Base-by-base conservation (phyloP, 2,329 filamentous ascomycete species). In the Microcyclospora tardicrescens region DNA sequence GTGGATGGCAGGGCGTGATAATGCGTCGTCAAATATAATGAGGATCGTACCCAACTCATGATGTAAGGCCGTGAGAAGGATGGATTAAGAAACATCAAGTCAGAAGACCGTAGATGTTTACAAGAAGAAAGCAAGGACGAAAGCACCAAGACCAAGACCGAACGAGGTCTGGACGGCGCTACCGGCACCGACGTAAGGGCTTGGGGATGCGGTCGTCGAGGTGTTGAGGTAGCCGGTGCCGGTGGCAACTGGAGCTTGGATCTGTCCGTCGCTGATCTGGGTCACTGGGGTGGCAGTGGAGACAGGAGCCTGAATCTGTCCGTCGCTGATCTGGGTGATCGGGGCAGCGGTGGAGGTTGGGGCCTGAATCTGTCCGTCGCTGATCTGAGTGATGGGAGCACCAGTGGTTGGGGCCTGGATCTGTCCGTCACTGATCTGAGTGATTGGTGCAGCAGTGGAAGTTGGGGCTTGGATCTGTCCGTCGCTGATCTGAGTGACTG, bases 351-450 rank as follows among this genome's bases (percentile, higher is more conserved):
- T 34, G 13, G 33, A n/a, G 19, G 39, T 42, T 11, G 40, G 29
- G 24, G 42, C 37, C 15, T 35, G 32, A 16, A 28, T 16, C 19
- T 42, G 34, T 15, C 52, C 52, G 36, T 55, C 52, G 28, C 36
- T 31, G 41, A 47, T 47, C 45, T 47, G 51, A 24, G 34, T 34
- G 16, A 39, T 39, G 3, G 35, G 16, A 30, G 34, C 40, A 14
- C 40, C 40, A 11, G 24, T 35, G 16, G 41, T 43, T 6, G 43
- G 39, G 3, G 42, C 43, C 38, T 52, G 53, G 36, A 53, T 43
- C 45, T 55, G 53, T 2, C 45, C 54, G 39, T 56, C 54, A 30
- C 40, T 34, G 42, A 54, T 52, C 49, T 56, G 49, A 6, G 52
- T 47, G 33, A 54, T n/a, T n/a, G n/a, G n/a, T n/a, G n/a, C 45